These are phyloP conservation scores for Nymphaea thermarum DNA, from an alignment of 164 flowering plant species.

Conservation along the genomic window DNA sequence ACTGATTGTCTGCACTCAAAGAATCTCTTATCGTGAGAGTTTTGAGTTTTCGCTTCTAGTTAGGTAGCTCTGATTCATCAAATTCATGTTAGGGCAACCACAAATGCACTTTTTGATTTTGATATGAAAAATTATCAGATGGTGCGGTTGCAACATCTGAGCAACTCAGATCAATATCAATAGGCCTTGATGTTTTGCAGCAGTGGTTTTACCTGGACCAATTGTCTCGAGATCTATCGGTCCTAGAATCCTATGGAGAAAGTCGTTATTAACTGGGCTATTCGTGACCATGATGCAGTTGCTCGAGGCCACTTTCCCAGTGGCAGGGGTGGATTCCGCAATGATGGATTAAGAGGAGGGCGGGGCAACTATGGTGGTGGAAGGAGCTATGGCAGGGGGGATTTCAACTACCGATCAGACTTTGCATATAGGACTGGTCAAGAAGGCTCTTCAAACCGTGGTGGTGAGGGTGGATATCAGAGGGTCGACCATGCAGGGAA, in stretches of 20 bases:
- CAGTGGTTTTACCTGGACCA: neutral
- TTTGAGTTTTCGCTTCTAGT: no score
- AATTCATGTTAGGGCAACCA: no score
- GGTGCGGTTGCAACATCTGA: no score
- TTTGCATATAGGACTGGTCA: conserved; percentile 23
- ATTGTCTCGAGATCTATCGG: no score
- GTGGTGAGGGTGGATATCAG: conserved; percentile 32
- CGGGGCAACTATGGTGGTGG: conserved; percentile 34
- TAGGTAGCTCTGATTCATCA: no score
- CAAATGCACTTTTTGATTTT: no score
- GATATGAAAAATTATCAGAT: no score
- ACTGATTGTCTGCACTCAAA: no score
- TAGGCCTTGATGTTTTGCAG: no score
- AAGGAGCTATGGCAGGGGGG: conserved; percentile 30
- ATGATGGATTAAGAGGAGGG: conserved; percentile 50
- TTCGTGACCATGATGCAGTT: conserved; percentile 16
- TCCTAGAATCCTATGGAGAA: no score
- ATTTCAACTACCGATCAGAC: conserved; percentile 25
- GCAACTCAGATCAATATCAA: no score
- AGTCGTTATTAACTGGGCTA: neutral
- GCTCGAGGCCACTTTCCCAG: conserved; percentile 28
- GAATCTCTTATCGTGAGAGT: no score
- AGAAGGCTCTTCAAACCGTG: conserved; percentile 31
- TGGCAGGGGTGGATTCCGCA: conserved; percentile 36
- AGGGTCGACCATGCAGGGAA: conserved; percentile 16